phyloP scores from a whole-genome alignment of 306 rosid species.

The Citrullus amarus region DNA sequence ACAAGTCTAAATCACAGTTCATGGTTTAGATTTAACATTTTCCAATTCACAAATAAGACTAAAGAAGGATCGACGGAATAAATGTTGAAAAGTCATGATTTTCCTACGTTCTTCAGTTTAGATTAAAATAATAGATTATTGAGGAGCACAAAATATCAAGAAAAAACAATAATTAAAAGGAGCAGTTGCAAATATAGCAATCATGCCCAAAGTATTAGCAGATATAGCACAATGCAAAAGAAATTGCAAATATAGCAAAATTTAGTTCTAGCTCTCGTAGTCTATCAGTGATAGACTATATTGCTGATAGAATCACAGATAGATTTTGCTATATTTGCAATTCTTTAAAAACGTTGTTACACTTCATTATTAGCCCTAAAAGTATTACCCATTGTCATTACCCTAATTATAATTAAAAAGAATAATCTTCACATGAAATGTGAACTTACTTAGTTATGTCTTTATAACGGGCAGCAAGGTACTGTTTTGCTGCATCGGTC shows the following conservation, averaged over 20 bases:
- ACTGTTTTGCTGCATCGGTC: constrained; percentile 87
- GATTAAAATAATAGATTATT: background rate
- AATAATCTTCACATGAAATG: background rate
- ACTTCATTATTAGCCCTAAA: no score
- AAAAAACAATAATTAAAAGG: background rate
- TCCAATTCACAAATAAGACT: background rate
- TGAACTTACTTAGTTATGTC: constrained; percentile 69
- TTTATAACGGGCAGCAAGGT: constrained; percentile 71
- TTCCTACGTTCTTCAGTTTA: background rate
- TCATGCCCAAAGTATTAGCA: no score
- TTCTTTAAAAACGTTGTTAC: no score
- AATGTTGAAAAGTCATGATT: background rate
- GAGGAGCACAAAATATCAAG: background rate
- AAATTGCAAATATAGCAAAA: no score
- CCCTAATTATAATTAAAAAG: background rate
- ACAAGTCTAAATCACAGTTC: background rate
- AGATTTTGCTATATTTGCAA: no score
- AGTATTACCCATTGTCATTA: no score
- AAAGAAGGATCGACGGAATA: background rate
- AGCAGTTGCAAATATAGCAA: no score
- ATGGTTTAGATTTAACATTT: background rate
- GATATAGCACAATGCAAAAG: no score
- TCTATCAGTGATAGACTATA: no score
- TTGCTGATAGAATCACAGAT: no score
- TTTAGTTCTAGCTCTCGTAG: no score